Percentiles rank a stretch among this genome's conserved stretches.
Conservation (phyloP, 495 filamentous ascomycete genomes). For the Articulospora tetracladia region DNA sequence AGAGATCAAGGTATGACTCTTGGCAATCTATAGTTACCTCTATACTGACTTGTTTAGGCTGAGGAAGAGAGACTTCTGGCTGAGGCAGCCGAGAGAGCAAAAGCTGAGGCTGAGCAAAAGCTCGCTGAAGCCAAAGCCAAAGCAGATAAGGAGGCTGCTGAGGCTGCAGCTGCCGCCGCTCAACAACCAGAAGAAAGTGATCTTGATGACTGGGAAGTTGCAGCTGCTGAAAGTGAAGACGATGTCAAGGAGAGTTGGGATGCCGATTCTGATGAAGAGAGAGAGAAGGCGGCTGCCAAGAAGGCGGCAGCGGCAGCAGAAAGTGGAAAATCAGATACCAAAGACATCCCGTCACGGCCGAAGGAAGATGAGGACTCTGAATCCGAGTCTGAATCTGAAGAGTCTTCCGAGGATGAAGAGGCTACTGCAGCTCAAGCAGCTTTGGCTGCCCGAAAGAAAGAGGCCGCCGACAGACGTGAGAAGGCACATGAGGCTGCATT, state of each 20-base stretch:
- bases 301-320: conserved; percentile 27
- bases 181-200: conserved; percentile 55
- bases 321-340: too few species aligned
- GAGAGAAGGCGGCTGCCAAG: conserved; percentile 39
- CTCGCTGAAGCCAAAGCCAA: conserved; percentile 57
- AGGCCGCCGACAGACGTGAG: conserved; percentile 84
- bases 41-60: conserved; percentile 32
- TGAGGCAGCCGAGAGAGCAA: conserved; percentile 66
- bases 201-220: conserved; percentile 85
- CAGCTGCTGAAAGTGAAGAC: conserved; percentile 66
- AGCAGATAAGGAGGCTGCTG: conserved; percentile 52
- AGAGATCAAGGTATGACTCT: conserved; percentile 41
- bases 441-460: conserved; percentile 73
- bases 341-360: conserved; percentile 33
- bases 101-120: conserved; percentile 60
- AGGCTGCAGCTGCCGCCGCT: conserved; percentile 46
- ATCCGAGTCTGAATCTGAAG: conserved; percentile 37
- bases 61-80: conserved; percentile 69
- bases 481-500: conserved; percentile 87
- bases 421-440: conserved; percentile 62
- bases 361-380: conserved; percentile 39
- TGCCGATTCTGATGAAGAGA: conserved; percentile 77
- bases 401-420: conserved; percentile 61
- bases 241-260: conserved; percentile 96
- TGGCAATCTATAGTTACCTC: conserved; percentile 1